Base-by-base conservation (phyloP, 352 stramenopile genomes). In the Globisporangium emineosum region DNA sequence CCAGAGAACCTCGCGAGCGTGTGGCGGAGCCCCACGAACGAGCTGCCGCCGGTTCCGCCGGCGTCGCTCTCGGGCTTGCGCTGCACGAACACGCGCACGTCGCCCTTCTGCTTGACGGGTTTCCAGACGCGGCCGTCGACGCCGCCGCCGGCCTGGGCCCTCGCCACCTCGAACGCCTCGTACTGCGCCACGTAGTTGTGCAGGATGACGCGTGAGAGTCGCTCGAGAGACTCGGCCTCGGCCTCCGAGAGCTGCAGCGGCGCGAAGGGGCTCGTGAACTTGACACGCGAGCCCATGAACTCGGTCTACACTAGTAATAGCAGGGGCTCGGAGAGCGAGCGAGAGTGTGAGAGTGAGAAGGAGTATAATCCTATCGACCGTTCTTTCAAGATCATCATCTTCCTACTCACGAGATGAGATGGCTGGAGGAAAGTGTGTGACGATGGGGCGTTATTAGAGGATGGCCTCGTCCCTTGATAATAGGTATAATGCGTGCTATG, bases 41-140 rank as follows among this genome's bases (percentile, higher is more conserved):
- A 27, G 29, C 33, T 15, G 13, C 5, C 13, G 49, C 25, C 21
- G 45, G 23, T n/a, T n/a, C n/a, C n/a, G n/a, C n/a, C n/a, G n/a
- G n/a, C n/a, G n/a, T n/a, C 50, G 10, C 52, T 23, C 37, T 60
- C 27, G 30, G 19, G 32, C 17, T 40, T 64, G 37, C 23, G 53
- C 60, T 15, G 50, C 27, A 35, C 56, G 29, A 52, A 68, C 15
- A 40, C 35, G 5, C 43, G 19, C 33, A 68, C 47, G 25, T 45
- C 25, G 4, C 58, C 43, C 23, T 33, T 23, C 19, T 57, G n/a
- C 30, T 51, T 50, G 40, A 67, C 10, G 0, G 25, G 45, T 12
- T 67, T 67, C 62, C 62, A 67, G 23, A 43, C 37, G 43, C 62
- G 53, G 30, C 57, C 54, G 54, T 67, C 37, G n/a, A 57, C 32